Base-by-base conservation (phyloP, 2,329 filamentous ascomycete genomes). In the Graphilbum ipis-grandicollis region DNA sequence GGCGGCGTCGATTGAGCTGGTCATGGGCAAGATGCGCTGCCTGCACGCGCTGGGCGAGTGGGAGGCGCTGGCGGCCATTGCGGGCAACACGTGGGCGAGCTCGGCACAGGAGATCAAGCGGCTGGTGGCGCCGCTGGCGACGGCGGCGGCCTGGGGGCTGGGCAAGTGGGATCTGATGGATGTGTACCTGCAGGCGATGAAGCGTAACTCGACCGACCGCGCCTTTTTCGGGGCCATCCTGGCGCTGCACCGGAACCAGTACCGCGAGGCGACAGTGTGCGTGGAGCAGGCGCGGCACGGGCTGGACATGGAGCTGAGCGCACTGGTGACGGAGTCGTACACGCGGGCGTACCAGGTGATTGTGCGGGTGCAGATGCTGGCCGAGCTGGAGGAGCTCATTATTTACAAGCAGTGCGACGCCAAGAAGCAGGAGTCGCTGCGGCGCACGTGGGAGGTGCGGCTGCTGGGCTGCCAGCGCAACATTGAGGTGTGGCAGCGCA, bases 1-100 rank as follows among this genome's bases (percentile, higher is more conserved):
- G 41, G 53, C 62, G 1, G 58, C 64, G 0, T 85, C 84, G 0
- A 84, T 98, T 42, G 90, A 96, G 41, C 84, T 98, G 37, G 85
- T 93, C 25, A 96, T 98, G 86, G 90, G 90, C 46, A 98, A 98
- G 59, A 98, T 99, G 90, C 77, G 90, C 34, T 99, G 90, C 66
- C 62, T 96, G 44, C 90, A 99, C 53, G 92, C 90, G 9, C 67
- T 99, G 26, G 90, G 90, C 43, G 90, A 99, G 56, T 99, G 90
- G 90, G 92, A 96, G 47, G 75, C 84, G 4, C 66, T 99, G 14
- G 92, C 88, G 1, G 76, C 75, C 34, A 66, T 98, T 38, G 88
- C 86, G 0, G 80, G 92, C 51, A 85, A 86, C 52, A 93, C 88
- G 36, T 99, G 90, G 90, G 74, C 81, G 46, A 85, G 86, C 52